Evolutionary conservation across 1,284 basidiomycete genomes (phyloP).

Genomic region (Apiotrichum sp.): DNA sequence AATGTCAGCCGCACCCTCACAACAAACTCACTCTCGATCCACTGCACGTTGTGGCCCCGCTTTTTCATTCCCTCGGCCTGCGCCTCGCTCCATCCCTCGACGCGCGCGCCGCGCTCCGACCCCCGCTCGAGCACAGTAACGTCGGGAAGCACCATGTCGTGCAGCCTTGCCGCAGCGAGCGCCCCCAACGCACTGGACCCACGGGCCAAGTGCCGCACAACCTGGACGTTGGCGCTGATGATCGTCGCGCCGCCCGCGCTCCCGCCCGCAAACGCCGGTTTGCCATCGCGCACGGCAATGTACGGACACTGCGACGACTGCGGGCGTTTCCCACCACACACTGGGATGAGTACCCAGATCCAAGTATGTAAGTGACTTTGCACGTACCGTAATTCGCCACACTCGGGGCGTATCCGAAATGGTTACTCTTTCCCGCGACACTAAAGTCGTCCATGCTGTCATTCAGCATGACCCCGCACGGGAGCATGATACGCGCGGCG

Average conservation of each 20-base stretch:
- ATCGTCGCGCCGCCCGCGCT: slow-evolving; percentile 42
- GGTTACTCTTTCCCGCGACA: slow-evolving; percentile 32
- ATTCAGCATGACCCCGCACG: slow-evolving; percentile 41
- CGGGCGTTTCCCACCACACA: slow-evolving; percentile 33
- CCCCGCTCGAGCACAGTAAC: slow-evolving; percentile 24
- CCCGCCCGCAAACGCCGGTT: slow-evolving; percentile 28
- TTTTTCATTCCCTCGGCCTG: slow-evolving; percentile 16
- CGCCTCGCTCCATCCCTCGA: slow-evolving; percentile 25
- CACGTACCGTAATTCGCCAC: slow-evolving; percentile 27
- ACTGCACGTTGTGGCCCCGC: slow-evolving; percentile 30
- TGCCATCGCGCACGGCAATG: slow-evolving; percentile 26
- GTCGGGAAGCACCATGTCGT: slow-evolving; percentile 41
- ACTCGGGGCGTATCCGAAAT: slow-evolving; percentile 36
- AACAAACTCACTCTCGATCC: slow-evolving; percentile 18
- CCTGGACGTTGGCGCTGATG: slow-evolving; percentile 32
- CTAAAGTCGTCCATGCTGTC: slow-evolving; percentile 44
- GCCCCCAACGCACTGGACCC: slow-evolving; percentile 26
- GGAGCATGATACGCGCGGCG: slow-evolving; percentile 41
- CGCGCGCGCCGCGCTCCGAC: slow-evolving; percentile 14
- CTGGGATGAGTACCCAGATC: slow-evolving; percentile 8
- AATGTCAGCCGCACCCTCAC: background rate
- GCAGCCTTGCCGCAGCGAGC: slow-evolving; percentile 26
- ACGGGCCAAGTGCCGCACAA: slow-evolving; percentile 27
- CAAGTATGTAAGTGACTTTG: background rate
- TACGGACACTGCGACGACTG: slow-evolving; percentile 39